Conservation (phyloP, 1,284 basidiomycete genomes). For the Cutaneotrichosporon sp. region DNA sequence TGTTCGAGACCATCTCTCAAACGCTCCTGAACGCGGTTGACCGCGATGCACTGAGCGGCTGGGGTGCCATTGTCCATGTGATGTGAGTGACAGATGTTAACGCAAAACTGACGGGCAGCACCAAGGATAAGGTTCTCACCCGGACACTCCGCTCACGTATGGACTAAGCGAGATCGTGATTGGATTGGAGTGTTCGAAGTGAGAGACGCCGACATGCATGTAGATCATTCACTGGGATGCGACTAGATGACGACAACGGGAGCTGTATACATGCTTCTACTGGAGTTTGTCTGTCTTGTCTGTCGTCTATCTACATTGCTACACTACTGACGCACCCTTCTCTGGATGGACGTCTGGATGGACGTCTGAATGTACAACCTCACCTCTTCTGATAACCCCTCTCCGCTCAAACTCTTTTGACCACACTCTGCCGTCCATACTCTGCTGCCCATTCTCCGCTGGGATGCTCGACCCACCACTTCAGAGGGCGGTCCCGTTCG, state of each 20-base stretch:
- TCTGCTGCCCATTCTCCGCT: too few relatives aligned
- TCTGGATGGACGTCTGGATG: too few relatives aligned
- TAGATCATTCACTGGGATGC: conserved; percentile 12
- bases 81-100: conserved; percentile 60
- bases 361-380: too few relatives aligned
- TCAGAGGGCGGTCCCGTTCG: neutral
- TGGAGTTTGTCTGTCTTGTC: too few relatives aligned
- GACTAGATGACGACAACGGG: conserved; percentile 3
- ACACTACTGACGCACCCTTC: too few relatives aligned
- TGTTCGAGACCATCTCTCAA: conserved; percentile 98
- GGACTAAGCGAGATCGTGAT: conserved; percentile 60
- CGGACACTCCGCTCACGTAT: conserved; percentile 83
- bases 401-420: too few relatives aligned
- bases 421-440: too few relatives aligned
- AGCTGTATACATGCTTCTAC: too few relatives aligned
- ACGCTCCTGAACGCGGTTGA: conserved; percentile 93
- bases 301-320: neutral
- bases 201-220: conserved; percentile 12
- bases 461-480: too few relatives aligned
- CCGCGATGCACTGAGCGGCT: conserved; percentile 92
- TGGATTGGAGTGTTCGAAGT: neutral
- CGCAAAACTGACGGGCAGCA: conserved; percentile 53
- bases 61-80: conserved; percentile 92
- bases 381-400: too few relatives aligned
- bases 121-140: conserved; percentile 77